A percentile compares a stretch with the other conserved stretches of the same genome.
phyloP scores from a whole-genome alignment of 345 rosid genomes.

The Streptanthus diversifolius region DNA sequence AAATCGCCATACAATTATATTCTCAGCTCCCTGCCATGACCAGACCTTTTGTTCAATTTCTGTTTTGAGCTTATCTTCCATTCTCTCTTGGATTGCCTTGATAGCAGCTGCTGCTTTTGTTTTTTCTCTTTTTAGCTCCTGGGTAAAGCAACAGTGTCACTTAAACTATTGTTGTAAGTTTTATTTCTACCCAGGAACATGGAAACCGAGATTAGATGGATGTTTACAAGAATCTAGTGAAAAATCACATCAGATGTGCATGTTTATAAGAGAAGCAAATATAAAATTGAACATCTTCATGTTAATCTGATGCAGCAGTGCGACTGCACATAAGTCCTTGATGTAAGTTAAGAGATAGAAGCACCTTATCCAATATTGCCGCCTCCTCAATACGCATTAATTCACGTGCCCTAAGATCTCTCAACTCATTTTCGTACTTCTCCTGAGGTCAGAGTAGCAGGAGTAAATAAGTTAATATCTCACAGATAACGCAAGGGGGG shows the following conservation, averaged over 20 bases:
- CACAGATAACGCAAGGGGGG: neutral
- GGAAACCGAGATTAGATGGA: neutral
- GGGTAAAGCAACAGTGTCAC: constrained; percentile 32
- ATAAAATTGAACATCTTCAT: neutral
- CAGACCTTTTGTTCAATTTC: constrained; percentile 84
- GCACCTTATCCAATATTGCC: constrained; percentile 91
- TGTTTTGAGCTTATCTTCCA: constrained; percentile 71
- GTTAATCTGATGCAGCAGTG: constrained; percentile 14
- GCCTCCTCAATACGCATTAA: constrained; percentile 96
- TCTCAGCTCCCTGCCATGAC: constrained; percentile 1
- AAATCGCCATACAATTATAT: constrained; percentile 4
- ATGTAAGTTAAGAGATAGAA: constrained; percentile 13
- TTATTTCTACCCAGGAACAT: constrained; percentile 14
- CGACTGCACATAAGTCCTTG: neutral
- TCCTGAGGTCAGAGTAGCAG: constrained; percentile 47
- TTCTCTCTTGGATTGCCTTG: constrained; percentile 73
- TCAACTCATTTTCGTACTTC: constrained; percentile 81
- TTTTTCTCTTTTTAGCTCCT: constrained; percentile 95
- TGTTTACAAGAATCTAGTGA: neutral
- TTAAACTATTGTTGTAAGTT: neutral
- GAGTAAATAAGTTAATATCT: neutral
- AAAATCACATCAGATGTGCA: neutral
- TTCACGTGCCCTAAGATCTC: constrained; percentile 87
- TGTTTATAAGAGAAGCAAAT: neutral
- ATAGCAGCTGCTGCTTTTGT: constrained; percentile 80